Evolutionary conservation across 2,329 filamentous ascomycete species (phyloP).

Genomic region (Fusarium sacchari): DNA sequence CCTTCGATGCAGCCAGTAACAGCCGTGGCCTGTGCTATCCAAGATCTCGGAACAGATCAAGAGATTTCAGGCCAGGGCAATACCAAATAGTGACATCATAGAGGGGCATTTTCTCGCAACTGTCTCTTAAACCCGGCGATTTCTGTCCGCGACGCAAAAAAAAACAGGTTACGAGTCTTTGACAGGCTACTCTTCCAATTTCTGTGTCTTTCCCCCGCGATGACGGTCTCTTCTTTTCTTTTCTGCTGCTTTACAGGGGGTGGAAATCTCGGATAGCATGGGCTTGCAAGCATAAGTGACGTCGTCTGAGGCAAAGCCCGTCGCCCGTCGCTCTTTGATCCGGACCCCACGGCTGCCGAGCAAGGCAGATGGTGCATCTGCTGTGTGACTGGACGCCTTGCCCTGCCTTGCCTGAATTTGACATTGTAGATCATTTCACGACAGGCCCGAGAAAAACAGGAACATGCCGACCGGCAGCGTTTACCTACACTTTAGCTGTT

Average conservation of each 20-base stretch:
- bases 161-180: constrained; percentile 27
- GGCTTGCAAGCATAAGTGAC: constrained; percentile 18
- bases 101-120: constrained; percentile 3
- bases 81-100: constrained; percentile 28
- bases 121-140: constrained; percentile 3
- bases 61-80: constrained; percentile 22
- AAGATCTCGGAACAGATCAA: constrained; percentile 31
- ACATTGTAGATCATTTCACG: constrained; percentile 5
- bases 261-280: constrained; percentile 7
- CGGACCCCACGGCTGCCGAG: not conserved
- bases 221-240: not conserved
- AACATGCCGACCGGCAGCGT: constrained; percentile 7
- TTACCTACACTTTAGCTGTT: not conserved
- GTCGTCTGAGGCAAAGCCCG: constrained; percentile 21
- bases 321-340: not conserved
- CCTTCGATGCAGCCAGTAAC: not conserved
- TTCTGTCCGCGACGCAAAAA: not conserved
- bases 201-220: not conserved
- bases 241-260: not conserved
- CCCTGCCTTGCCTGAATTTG: constrained; percentile 2
- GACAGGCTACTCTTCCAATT: not conserved
- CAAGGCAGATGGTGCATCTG: not conserved
- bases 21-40: not conserved
- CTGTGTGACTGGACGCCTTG: constrained; percentile 5
- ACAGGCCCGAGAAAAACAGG: constrained; percentile 1